Evolutionary conservation across 164 flowering plant genomes (phyloP), one percentile per base, ranked within the genome.

Genomic region (Litsea cubeba): DNA sequence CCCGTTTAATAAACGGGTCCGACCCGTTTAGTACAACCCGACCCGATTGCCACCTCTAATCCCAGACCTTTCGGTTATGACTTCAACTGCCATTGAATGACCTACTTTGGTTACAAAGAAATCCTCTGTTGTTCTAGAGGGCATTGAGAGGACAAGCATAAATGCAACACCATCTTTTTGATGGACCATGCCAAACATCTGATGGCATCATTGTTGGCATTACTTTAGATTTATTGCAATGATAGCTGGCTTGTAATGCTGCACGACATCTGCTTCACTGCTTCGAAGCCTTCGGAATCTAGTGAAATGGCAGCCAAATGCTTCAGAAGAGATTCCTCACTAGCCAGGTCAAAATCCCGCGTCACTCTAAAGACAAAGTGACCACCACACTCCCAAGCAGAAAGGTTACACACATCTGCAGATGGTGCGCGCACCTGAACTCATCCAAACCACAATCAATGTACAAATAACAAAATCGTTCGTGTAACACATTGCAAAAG

Each of bases 311-410:
- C 63, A 28, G 75, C 66, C 68, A 83, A 57, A 12, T 68, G 81
- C 80, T 77, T 76, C 68, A 66, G 50, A 66, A 81, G 3, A 30
- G 72, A 68, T 18, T 76, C 83, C 76, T 81, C 82, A 3, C 84
- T 73, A 15, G 72, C 81, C 71, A 40, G 65, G 58, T 79, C 77
- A 60, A 74, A 81, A 18, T 76, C 78, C 26, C n/a, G 10, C 73
- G 73, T 79, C 1, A 50, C 35, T 65, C 75, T 78, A 74, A 83
- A 81, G 64, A 77, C 64, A 51, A 81, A 71, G 72, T 83, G 70
- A 7, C 86, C 84, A 17, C 76, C 81, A 64, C 84, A 83, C 62
- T 79, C 84, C 84, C 84, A 81, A 74, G 84, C 81, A 25, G 82
- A 74, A 72, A 81, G 72, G 18, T 49, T 64, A 65, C 26, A 11